Base-by-base conservation (phyloP, 805 yeast genomes). In the Lachancea sp. region DNA sequence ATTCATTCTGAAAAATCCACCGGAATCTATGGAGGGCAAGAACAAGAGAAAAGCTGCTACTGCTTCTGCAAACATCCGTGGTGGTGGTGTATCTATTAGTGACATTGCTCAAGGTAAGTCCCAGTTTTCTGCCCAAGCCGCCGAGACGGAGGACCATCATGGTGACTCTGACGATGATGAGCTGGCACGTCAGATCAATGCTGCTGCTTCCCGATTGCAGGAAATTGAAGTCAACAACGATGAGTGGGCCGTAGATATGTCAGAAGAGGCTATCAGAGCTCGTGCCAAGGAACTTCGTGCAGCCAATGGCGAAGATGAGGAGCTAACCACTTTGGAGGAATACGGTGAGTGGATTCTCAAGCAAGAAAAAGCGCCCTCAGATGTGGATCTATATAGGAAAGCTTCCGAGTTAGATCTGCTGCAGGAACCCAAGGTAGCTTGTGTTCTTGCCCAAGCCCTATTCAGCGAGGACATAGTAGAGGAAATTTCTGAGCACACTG, bases 211-310 rank as follows among this genome's bases (percentile, higher is more conserved):
- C 9, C 75, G 71, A 29, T 69, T 84, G 45, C 75, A 75, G 36
- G 75, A 77, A 45, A 79, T 75, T 46, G 71, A 67, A 35, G 83
- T 84, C 40, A 80, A 80, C 49, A 96, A 88, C 60, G 97, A 85
- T 52, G 95, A 86, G 51, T 90, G 97, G 97, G 87, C 96, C 15
- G 96, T 89, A 31, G 98, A 90, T 64, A 86, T 89, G 76, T 84
- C 95, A 36, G 92, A 85, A 63, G 97, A 88, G 68, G 97, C 97
- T 43, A 86, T 90, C 49, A 80, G 83, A 60, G 87, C 84, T 34
- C 84, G 98, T 68, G 96, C 95, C 33, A 69, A 78, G 54, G 95
- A 85, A 62, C 72, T 88, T 50, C 95, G 87, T 65, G 87, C 80
- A 18, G 68, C 76, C 44, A 61, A 73, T 44, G 63, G 54, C 50